Base-by-base conservation (phyloP, 257 asterid genomes). In the Eucommia ulmoides region DNA sequence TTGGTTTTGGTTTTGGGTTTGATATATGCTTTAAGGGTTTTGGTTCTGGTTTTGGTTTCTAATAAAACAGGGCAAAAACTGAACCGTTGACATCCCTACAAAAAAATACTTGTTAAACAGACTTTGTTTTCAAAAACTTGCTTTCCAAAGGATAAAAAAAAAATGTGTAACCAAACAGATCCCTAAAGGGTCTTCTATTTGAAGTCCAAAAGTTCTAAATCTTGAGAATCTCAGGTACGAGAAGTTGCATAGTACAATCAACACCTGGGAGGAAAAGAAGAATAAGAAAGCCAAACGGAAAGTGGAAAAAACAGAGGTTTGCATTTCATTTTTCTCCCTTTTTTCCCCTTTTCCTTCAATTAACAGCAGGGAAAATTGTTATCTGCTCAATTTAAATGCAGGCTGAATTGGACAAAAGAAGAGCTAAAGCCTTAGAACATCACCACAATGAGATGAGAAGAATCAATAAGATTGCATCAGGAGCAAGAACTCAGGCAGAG, bases 341-440 rank as follows among this genome's bases (percentile, higher is more conserved):
- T 6, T 15, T 8, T 18, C 19, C 7, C 19, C 3, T 6, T 2
- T 6, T 3, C 10, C n/a, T 42, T 10, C 3, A 38, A 42, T 42
- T 6, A 19, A 16, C 0, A 42, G 7, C 20, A 42, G 9, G 11
- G 3, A 35, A 9, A 35, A 9, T 17, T 29, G 1, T 6, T 10
- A 42, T 21, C 0, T 1, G 19, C 10, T 6, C 15, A 42, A 42
- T 19, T 33, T 20, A 56, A 35, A 51, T 68, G 52, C 84, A 87
- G 97, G 91, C 80, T 53, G 80, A 77, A 71, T 38, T 80, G 70
- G 84, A 86, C 68, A 74, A 60, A 60, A 66, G 55, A 61, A 74
- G 74, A 63, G 70, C 66, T 44, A 82, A 69, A 58, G 79, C 78
- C 21, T 2, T 58, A 55, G 52, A 50, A 50, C 63, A 64, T 49